phyloP scores from a whole-genome alignment of 768 basidiomycete species.

The Tylopilus vinaceipallidus region DNA sequence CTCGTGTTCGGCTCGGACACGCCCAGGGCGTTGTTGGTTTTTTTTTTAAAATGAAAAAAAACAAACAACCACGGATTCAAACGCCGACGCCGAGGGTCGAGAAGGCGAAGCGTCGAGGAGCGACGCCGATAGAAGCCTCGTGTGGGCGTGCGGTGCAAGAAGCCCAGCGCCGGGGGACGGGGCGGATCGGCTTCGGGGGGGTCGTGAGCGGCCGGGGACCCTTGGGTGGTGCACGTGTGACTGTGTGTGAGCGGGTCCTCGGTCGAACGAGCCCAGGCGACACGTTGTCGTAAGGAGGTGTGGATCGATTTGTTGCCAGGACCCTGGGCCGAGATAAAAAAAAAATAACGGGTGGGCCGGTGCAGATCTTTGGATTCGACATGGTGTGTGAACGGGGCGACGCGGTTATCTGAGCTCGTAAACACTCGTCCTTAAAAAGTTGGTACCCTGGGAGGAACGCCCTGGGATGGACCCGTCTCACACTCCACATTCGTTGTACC shows the following conservation, averaged over 20 bases:
- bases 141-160: slow-evolving; percentile 6
- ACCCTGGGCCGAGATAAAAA: background rate
- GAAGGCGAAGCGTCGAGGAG: background rate
- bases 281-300: too few species aligned
- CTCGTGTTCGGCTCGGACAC: too few species aligned
- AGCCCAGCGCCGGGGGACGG: background rate
- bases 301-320: slow-evolving; percentile 1
- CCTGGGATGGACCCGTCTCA: slow-evolving; percentile 29
- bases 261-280: too few species aligned
- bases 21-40: too few species aligned
- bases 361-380: too few species aligned
- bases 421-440: slow-evolving; percentile 20
- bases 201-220: too few species aligned
- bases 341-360: too few species aligned
- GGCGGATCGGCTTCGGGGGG: background rate
- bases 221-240: too few species aligned
- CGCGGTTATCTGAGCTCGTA: slow-evolving; percentile 11
- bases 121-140: slow-evolving; percentile 10
- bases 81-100: background rate
- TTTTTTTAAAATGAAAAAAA: too few species aligned
- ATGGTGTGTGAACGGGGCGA: slow-evolving; percentile 26
- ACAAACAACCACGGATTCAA: too few species aligned
- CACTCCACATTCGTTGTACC: slow-evolving; percentile 26
- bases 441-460: slow-evolving; percentile 28
- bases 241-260: too few species aligned